Evolutionary conservation across 108 stramenopile species (phyloP).

Genomic region (Stephanodiscus triporus): DNA sequence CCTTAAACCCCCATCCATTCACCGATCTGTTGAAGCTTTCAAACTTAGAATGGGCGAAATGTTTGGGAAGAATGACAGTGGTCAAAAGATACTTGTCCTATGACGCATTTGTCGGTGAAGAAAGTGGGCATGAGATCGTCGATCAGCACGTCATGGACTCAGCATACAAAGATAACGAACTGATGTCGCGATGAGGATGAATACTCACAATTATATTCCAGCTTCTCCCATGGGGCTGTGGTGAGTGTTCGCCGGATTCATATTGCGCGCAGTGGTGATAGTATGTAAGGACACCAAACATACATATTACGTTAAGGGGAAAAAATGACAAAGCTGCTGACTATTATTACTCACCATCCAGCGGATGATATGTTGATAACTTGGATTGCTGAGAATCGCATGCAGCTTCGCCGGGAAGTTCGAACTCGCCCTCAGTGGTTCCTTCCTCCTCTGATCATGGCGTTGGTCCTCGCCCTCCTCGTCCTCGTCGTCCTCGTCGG

Average conservation of each 20-base stretch:
- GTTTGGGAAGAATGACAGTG: constrained; percentile 10
- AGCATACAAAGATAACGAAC: background rate
- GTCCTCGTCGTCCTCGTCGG: background rate
- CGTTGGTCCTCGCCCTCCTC: background rate
- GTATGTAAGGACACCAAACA: background rate
- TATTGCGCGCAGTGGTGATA: background rate
- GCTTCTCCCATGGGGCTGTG: constrained; percentile 25
- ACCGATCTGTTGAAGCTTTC: constrained; percentile 33
- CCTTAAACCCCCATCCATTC: constrained; percentile 50
- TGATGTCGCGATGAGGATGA: background rate
- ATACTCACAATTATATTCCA: constrained; percentile 25
- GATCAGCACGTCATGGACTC: background rate
- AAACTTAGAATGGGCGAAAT: constrained; percentile 31
- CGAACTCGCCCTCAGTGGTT: background rate
- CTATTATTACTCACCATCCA: constrained; percentile 43
- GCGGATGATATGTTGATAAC: constrained; percentile 54
- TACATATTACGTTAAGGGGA: background rate
- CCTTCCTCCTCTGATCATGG: constrained; percentile 1
- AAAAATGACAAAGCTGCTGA: background rate
- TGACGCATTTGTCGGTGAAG: background rate
- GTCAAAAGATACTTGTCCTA: constrained; percentile 32
- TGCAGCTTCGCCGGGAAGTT: constrained; percentile 66
- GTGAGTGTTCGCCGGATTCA: background rate
- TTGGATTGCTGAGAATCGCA: constrained; percentile 56
- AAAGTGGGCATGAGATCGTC: background rate